Evolutionary conservation across 257 asterid genomes (phyloP).

Genomic region (Gardenia jasminoides): DNA sequence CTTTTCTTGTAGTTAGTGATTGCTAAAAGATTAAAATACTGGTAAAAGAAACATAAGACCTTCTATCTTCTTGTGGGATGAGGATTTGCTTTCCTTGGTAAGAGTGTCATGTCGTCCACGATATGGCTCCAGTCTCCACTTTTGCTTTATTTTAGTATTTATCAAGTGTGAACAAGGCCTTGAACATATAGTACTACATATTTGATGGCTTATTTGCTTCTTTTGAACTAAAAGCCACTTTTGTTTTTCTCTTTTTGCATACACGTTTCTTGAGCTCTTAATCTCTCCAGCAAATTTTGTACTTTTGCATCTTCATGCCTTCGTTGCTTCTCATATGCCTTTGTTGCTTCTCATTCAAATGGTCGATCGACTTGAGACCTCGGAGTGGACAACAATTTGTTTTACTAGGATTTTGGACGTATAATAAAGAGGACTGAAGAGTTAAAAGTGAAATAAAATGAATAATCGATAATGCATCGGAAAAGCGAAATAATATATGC

Average conservation of each 20-base stretch:
- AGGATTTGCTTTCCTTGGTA: conserved; percentile 1
- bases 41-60: too few species aligned
- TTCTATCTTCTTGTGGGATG: background rate
- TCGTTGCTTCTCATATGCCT: background rate
- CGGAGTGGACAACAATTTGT: background rate
- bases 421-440: background rate
- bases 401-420: background rate
- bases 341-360: background rate
- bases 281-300: background rate
- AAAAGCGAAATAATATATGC: background rate
- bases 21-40: background rate
- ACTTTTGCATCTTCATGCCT: background rate
- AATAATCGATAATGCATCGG: background rate
- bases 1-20: background rate
- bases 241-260: background rate
- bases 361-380: background rate
- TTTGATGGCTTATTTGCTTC: background rate
- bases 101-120: conserved; percentile 6
- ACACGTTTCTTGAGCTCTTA: background rate
- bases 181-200: background rate
- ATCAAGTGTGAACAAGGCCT: background rate
- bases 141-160: too few species aligned
- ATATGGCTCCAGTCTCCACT: background rate
- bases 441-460: background rate
- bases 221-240: background rate